Conservation (phyloP, 2,329 filamentous ascomycete species). For the Fusarium neocosmosporiellum region DNA sequence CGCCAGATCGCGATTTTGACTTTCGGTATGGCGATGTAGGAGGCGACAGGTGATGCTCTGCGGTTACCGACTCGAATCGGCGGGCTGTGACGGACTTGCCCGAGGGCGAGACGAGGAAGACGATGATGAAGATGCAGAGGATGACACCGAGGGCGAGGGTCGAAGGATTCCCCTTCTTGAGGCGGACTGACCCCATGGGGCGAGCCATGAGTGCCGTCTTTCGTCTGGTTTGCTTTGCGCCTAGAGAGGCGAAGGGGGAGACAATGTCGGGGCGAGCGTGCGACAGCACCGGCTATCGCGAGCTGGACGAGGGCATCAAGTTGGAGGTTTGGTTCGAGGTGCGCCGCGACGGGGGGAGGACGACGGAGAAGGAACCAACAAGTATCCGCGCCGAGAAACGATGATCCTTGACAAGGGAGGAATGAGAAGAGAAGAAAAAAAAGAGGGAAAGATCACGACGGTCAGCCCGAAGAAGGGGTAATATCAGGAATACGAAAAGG, state of each 20-base stretch:
- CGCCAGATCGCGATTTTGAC: slow-evolving; percentile 48
- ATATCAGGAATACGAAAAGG: slow-evolving; percentile 40
- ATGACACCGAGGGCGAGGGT: slow-evolving; percentile 78
- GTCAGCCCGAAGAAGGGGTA: slow-evolving; percentile 34
- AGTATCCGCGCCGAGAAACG: background rate
- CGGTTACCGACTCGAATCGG: slow-evolving; percentile 58
- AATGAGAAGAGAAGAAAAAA: slow-evolving; percentile 6
- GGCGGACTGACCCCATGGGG: slow-evolving; percentile 73
- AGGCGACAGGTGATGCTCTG: slow-evolving; percentile 57
- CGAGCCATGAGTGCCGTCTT: slow-evolving; percentile 60
- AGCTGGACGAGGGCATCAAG: slow-evolving; percentile 39
- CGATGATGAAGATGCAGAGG: slow-evolving; percentile 77
- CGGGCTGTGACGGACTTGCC: slow-evolving; percentile 61
- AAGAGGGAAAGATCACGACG: slow-evolving; percentile 23
- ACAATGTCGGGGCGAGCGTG: slow-evolving; percentile 7
- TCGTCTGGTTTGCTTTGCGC: slow-evolving; percentile 13
- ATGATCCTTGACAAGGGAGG: slow-evolving; percentile 1
- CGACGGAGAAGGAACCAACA: slow-evolving; percentile 2
- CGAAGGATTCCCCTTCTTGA: slow-evolving; percentile 83
- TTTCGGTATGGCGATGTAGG: slow-evolving; percentile 58
- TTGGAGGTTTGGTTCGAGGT: slow-evolving; percentile 22
- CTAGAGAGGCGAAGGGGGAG: background rate
- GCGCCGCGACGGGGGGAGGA: slow-evolving; percentile 20
- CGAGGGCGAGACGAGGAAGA: slow-evolving; percentile 69
- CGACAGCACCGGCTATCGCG: slow-evolving; percentile 38